These are phyloP conservation scores for Dillenia turbinata DNA, from an alignment of 164 flowering plant genomes.

Conservation along the genomic window DNA sequence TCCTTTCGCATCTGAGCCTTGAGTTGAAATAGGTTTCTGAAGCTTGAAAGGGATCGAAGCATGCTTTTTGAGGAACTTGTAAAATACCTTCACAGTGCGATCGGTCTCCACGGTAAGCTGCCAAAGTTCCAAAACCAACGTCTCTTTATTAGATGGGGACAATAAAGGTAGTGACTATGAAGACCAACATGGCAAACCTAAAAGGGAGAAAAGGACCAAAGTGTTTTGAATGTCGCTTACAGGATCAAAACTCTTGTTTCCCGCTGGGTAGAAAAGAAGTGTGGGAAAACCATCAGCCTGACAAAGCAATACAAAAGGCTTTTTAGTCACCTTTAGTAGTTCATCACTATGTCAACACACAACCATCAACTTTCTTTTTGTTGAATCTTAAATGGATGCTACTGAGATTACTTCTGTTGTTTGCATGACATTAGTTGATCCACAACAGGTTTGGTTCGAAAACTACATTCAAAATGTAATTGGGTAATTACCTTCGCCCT, in stretches of 20 bases:
- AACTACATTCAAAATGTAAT: neutral
- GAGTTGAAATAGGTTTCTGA: conserved; percentile 41
- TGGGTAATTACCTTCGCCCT: conserved; percentile 63
- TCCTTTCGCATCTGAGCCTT: conserved; percentile 22
- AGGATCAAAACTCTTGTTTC: conserved; percentile 85
- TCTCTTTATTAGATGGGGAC: neutral
- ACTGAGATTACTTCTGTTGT: too few relatives aligned
- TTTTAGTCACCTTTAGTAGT: neutral
- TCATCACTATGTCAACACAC: too few relatives aligned
- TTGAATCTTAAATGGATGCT: too few relatives aligned
- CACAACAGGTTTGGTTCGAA: neutral
- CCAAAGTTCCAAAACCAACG: conserved; percentile 4
- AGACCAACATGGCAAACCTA: neutral
- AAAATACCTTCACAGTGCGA: conserved; percentile 74
- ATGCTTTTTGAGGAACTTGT: conserved; percentile 82
- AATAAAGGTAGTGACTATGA: neutral
- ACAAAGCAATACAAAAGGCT: conserved; percentile 12
- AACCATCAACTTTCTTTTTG: too few relatives aligned
- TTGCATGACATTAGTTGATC: too few relatives aligned
- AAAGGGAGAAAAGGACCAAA: neutral
- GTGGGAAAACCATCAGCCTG: conserved; percentile 94
- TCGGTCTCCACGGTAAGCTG: conserved; percentile 78
- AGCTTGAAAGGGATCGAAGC: conserved; percentile 76
- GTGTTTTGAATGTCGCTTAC: conserved; percentile 39
- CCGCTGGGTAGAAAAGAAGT: conserved; percentile 87